phyloP scores from a whole-genome alignment of 768 basidiomycete genomes.

The Jaapia argillacea region DNA sequence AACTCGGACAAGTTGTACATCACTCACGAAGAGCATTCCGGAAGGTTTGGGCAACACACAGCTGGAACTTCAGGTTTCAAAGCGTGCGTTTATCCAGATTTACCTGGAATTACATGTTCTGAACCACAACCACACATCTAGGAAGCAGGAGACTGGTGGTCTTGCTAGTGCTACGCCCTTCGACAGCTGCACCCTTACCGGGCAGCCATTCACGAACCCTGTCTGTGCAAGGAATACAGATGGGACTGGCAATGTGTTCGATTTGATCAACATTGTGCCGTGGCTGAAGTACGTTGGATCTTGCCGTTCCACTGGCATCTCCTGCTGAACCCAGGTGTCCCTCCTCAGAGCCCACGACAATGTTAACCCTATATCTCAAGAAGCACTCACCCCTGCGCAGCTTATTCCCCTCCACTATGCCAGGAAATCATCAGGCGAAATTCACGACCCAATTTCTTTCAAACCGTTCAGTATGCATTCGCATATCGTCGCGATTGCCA shows the following conservation, averaged over 20 bases:
- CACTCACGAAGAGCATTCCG: constrained; percentile 82
- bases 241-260: constrained; percentile 76
- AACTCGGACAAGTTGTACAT: constrained; percentile 84
- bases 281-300: constrained; percentile 71
- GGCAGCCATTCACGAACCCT: constrained; percentile 83
- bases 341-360: constrained; percentile 70
- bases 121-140: constrained; percentile 14
- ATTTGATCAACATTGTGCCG: constrained; percentile 86
- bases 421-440: constrained; percentile 76
- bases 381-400: constrained; percentile 57
- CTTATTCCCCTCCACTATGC: constrained; percentile 76
- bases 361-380: constrained; percentile 68
- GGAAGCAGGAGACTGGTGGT: constrained; percentile 60
- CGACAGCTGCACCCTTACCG: constrained; percentile 87
- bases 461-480: constrained; percentile 96
- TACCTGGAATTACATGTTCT: neutral
- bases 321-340: constrained; percentile 6
- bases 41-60: constrained; percentile 69
- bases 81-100: constrained; percentile 32
- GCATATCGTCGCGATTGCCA: constrained; percentile 84
- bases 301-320: neutral
- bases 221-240: constrained; percentile 81
- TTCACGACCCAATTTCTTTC: constrained; percentile 96
- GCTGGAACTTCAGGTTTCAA: constrained; percentile 66
- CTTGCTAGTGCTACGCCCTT: constrained; percentile 63